Base-by-base conservation (phyloP, 2,329 filamentous ascomycete species). In the Neofusicoccum umdonicola region DNA sequence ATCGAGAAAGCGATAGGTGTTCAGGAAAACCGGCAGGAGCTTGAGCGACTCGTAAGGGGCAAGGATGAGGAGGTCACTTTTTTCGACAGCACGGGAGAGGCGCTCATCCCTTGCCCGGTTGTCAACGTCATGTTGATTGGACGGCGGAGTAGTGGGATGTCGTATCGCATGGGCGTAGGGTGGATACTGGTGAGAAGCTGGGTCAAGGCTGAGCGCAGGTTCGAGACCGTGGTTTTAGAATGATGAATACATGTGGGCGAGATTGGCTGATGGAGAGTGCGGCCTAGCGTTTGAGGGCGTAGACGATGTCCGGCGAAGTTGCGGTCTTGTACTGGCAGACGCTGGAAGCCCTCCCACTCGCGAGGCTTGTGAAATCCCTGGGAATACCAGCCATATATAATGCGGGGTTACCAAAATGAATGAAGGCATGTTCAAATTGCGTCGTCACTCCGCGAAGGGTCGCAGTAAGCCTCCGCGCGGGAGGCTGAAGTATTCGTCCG, bases 51-150 rank as follows among this genome's bases (percentile, higher is more conserved):
- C 13, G 13, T 50, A 1, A 50, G 9, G 1, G 47, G 35, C 4
- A 11, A 34, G 8, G 22, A 15, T 3, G 47, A 50, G 37, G 44
- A 48, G 7, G 50, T 42, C 3, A 50, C 35, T 0, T 51, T 58
- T n/a, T 60, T 41, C 31, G 52, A 64, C 11, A 42, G 3, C 12
- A 50, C 12, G 1, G 44, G 56, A 3, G 52, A 54, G 1, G 47
- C 56, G 13, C 17, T 31, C 19, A 8, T 64, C 42, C 41, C 42
- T 27, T 31, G 27, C 13, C 62, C 52, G 15, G 15, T 60, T 8
- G 52, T 51, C 7, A 64, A 60, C n/a, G 51, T 64, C 22, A 45
- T 64, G 51, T 0, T 50, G n/a, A 44, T 64, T 17, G 62, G 51
- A 9, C 27, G 62, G 44, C 41, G 31, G 50, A 41, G 27, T n/a